phyloP scores from a whole-genome alignment of 2,329 filamentous ascomycete genomes.

The Aurifilum marmelostoma region DNA sequence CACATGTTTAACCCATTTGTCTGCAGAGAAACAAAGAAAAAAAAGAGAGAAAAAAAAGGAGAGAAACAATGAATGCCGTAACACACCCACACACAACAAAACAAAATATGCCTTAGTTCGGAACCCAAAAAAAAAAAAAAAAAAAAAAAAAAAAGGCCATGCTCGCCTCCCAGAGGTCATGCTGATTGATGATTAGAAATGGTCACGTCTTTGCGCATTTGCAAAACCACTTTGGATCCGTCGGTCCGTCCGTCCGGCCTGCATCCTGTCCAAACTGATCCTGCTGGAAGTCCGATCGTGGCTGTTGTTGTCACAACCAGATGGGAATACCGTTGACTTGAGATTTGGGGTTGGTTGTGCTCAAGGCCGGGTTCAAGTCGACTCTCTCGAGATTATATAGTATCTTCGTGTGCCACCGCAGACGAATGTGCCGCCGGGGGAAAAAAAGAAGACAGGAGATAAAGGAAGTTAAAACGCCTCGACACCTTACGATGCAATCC shows the following conservation, averaged over 20 bases:
- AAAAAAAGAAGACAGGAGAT: too few species aligned
- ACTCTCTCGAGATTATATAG: conserved; percentile 26
- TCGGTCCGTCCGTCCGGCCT: conserved; percentile 6
- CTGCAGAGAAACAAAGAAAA: conserved; percentile 30
- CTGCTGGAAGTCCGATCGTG: conserved; percentile 13
- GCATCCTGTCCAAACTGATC: neutral
- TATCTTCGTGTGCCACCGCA: conserved; percentile 20
- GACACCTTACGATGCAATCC: conserved; percentile 36
- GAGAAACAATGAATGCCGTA: conserved; percentile 38
- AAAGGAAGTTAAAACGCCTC: conserved; percentile 33
- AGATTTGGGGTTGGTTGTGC: neutral
- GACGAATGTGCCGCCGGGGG: conserved; percentile 24
- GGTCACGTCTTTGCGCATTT: conserved; percentile 14
- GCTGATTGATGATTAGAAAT: conserved; percentile 31
- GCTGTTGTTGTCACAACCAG: conserved; percentile 1
- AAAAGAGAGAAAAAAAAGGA: conserved; percentile 29
- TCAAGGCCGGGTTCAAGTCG: neutral
- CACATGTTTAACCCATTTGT: conserved; percentile 25
- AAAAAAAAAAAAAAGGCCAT: conserved; percentile 41
- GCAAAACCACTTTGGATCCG: conserved; percentile 18
- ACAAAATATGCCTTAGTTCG: conserved; percentile 33
- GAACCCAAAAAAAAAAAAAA: too few species aligned
- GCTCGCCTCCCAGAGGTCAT: conserved; percentile 28
- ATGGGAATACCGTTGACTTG: neutral
- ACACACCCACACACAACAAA: conserved; percentile 35